Base-by-base conservation (phyloP, 75 land plant genomes). In the Pinus tabuliformis region DNA sequence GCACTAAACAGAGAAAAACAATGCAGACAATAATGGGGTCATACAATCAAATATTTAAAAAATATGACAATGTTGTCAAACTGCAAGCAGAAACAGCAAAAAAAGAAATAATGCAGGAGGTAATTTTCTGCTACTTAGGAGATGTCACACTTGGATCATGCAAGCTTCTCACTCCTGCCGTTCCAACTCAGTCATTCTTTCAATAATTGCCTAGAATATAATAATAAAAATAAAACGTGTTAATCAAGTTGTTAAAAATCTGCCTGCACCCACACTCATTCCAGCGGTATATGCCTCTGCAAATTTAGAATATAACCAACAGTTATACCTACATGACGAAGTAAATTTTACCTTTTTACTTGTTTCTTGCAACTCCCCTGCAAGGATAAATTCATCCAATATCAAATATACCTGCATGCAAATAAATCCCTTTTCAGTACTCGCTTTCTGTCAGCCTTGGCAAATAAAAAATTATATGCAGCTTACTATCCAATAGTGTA, bases 131-230 rank as follows among this genome's bases (percentile, higher is more conserved):
- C 54, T 49, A 49, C 54, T 12, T 49, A 1, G 54, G 54, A 49
- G 54, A 49, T 49, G 54, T 49, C 12, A 9, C 9, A 9, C 9
- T 49, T 49, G 54, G 54, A 49, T 49, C 62, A 60, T 3, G n/a
- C 9, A 22, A 60, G 18, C 11, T 62, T 72, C 24, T 91, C 87
- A 96, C 68, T 96, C 99, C 72, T 81, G 92, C 80, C 92, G 86
- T 77, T 96, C 99, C 82, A 96, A 77, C 77, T 96, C 99, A n/a
- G 92, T 95, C 99, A 93, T 91, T 79, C 97, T 83, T 78, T 96
- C 99, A 62, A 96, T 96, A 54, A 96, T 96, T 58, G 99, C 99
- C 99, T 96, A 92, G 79, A 86, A 77, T 33, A 52, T 33, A 49
- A 58, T 57, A 3, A 49, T 12, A 28, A 12, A 7, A 42, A 77